Evolutionary conservation across 805 yeast species (phyloP), one percentile per base, ranked within the genome.

Genomic region (Pichia ethanolica): DNA sequence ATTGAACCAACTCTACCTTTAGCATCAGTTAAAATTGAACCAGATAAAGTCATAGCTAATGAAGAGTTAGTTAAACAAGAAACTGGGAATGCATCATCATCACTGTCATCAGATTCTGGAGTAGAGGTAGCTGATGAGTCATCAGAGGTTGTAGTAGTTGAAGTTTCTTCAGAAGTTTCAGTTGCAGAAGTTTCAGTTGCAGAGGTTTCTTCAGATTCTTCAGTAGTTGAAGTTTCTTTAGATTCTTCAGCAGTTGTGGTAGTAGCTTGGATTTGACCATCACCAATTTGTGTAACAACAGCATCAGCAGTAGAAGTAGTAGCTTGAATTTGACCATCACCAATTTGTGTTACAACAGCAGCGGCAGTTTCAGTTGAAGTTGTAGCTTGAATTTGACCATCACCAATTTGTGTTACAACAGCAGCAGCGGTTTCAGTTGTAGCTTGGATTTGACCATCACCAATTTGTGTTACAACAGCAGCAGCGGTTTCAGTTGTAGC

Each of bases 361-460:
- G 39, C 39, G 4, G 39, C 33, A 30, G 42, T 39, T 1, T 34
- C 33, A 30, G 42, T 39, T 1, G 42, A 25, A 30, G 62, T 56
- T 26, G 53, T 62, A 48, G 64, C 58, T 27, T 68, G 20, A 3
- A 20, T 20, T 20, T 20, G 20, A 20, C 20, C 20, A 20, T 20
- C 20, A 20, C 20, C 20, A 20, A 20, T 20, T 20, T 20, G 20
- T 20, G 20, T 20, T 2, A 20, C 20, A 20, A 20, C 20, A 20
- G 20, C 20, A 20, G 20, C 20, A 20, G 20, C 20, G 3, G 20
- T 20, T 2, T 2, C 2, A 20, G 20, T 20, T 2, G 74, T 68
- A 42, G 75, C 74, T 65, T 79, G 83, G 61, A 79, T 69, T 68
- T 79, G 83, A 60, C 84, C 84, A 57, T 80, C 86, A 58, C 74